Percentiles rank a stretch among this genome's conserved stretches.
These are phyloP conservation scores for Trichophyton simii DNA, from an alignment of 2,329 filamentous ascomycete species.

Conservation along the genomic window DNA sequence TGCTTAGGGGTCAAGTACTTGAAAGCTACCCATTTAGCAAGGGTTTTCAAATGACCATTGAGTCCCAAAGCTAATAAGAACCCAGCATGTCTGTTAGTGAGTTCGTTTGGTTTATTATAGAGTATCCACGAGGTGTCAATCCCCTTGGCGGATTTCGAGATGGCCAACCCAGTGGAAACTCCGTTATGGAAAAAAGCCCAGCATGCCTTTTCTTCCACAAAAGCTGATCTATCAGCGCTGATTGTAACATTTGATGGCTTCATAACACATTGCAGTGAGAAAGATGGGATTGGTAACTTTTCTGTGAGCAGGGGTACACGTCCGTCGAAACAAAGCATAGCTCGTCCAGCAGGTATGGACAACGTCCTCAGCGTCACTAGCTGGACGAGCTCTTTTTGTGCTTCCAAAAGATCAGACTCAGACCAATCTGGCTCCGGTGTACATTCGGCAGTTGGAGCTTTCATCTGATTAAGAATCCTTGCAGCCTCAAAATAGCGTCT, in stretches of 20 bases:
- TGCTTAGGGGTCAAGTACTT: slow-evolving; percentile 99
- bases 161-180: slow-evolving; percentile 80
- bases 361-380: slow-evolving; percentile 76
- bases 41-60: slow-evolving; percentile 83
- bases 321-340: slow-evolving; percentile 75
- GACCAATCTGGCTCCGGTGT: slow-evolving; percentile 63
- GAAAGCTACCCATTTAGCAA: slow-evolving; percentile 97
- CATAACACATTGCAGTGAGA: slow-evolving; percentile 83
- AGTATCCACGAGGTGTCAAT: slow-evolving; percentile 99
- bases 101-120: slow-evolving; percentile 87
- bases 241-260: slow-evolving; percentile 85
- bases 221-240: slow-evolving; percentile 74
- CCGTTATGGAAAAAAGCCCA: slow-evolving; percentile 99
- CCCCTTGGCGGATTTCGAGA: slow-evolving; percentile 76
- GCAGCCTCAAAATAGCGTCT: slow-evolving; percentile 77
- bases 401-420: slow-evolving; percentile 78
- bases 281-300: slow-evolving; percentile 77
- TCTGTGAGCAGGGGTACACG: slow-evolving; percentile 83
- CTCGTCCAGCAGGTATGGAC: slow-evolving; percentile 76
- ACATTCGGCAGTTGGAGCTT: slow-evolving; percentile 65
- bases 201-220: slow-evolving; percentile 91
- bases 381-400: slow-evolving; percentile 81
- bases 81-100: slow-evolving; percentile 92
- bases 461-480: slow-evolving; percentile 71
- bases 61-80: slow-evolving; percentile 82